Percentiles rank a stretch among this genome's conserved stretches.
phyloP scores from a whole-genome alignment of 495 filamentous ascomycete species.

The Xylaria acuta region DNA sequence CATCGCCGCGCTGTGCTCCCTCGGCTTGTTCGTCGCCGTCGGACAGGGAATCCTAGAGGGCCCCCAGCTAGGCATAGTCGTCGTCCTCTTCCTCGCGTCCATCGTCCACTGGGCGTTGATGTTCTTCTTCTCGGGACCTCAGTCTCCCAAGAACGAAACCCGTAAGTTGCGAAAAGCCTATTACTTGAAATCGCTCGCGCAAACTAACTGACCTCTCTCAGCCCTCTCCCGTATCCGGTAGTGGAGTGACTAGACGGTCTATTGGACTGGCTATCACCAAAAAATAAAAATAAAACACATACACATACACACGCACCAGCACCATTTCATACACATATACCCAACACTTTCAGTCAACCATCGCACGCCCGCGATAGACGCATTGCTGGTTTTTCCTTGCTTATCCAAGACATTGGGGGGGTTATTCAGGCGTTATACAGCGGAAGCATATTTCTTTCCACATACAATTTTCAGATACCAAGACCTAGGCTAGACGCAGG shows the following conservation, averaged over 20 bases:
- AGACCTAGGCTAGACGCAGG: conserved; percentile 18
- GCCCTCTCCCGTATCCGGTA: conserved; percentile 25
- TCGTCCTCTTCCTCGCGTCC: conserved; percentile 25
- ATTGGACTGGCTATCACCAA: background rate
- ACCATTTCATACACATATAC: conserved; percentile 10
- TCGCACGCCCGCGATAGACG: conserved; percentile 1
- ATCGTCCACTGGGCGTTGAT: conserved; percentile 25
- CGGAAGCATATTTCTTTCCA: background rate
- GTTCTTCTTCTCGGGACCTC: conserved; percentile 26
- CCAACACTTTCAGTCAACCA: conserved; percentile 11
- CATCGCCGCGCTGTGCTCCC: conserved; percentile 29
- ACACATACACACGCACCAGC: conserved; percentile 1
- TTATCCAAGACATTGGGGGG: background rate
- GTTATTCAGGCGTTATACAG: conserved; percentile 6
- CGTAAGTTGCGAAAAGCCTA: conserved; percentile 12
- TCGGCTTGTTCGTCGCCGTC: conserved; percentile 22
- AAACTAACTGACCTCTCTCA: conserved; percentile 8
- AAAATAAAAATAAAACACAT: no score
- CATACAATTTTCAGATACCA: conserved; percentile 21
- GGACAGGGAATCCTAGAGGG: conserved; percentile 23
- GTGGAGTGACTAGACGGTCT: background rate
- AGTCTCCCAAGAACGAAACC: conserved; percentile 11
- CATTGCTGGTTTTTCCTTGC: conserved; percentile 10
- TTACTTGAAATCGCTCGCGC: background rate
- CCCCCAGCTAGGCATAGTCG: conserved; percentile 21